Evolutionary conservation across 2,329 filamentous ascomycete genomes (phyloP), one percentile per base, ranked within the genome.

Genomic region (Lachnellula suecica): DNA sequence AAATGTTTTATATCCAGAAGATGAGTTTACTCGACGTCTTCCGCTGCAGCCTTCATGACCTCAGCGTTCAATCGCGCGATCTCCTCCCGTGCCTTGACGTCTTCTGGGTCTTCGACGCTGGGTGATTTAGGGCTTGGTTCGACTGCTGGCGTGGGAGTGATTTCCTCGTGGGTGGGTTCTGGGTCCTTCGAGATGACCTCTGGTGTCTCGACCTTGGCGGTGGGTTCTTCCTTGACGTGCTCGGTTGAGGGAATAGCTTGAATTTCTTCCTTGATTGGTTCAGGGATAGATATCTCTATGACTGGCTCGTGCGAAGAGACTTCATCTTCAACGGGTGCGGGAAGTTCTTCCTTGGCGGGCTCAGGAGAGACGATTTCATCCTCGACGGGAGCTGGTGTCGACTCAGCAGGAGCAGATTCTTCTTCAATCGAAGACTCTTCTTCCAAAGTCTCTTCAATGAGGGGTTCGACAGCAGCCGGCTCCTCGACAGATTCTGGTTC

Each of bases 1-100:
- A n/a, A n/a, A n/a, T n/a, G n/a, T n/a, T n/a, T n/a, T n/a, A n/a
- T n/a, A n/a, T n/a, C n/a, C n/a, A n/a, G n/a, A n/a, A n/a, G n/a
- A n/a, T n/a, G n/a, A n/a, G n/a, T n/a, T n/a, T n/a, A n/a, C n/a
- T n/a, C n/a, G n/a, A n/a, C n/a, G n/a, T 40, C 46, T 20, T 56
- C 55, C n/a, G 24, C 52, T 42, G 53, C 55, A 41, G 50, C 48
- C 47, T 51, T 60, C 50, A 62, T 52, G 5, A 65, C 54, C 35
- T 64, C 61, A 11, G 60, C 63, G 45, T 66, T 64, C 24, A 65
- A 41, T 22, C 44, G 52, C 19, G 59, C 63, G 43, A 65, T 61
- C 35, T 66, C 63, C 20, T 58, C 60, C 17, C 59, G 49, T 4
- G 61, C 63, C 23, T 58, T 58, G 40, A 52, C 51, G 51, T 65